These are phyloP conservation scores for Phialemonium atrogriseum DNA, from an alignment of 2,329 filamentous ascomycete species.

Conservation along the genomic window DNA sequence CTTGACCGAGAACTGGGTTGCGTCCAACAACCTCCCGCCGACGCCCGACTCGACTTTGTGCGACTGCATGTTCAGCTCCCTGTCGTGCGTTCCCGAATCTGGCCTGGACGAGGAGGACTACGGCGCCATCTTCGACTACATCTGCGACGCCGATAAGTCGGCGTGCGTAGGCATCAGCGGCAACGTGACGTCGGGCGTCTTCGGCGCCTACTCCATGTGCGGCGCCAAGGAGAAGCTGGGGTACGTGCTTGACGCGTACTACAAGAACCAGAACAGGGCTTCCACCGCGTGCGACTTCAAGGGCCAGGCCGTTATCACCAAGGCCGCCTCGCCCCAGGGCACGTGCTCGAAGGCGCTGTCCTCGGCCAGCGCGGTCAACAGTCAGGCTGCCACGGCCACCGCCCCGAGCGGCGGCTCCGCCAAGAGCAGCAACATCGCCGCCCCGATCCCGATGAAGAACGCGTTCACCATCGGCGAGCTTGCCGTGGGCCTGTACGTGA, in stretches of 20 bases:
- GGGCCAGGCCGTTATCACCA: slow-evolving; percentile 52
- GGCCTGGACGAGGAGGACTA: slow-evolving; percentile 50
- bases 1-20: slow-evolving; percentile 57
- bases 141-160: slow-evolving; percentile 52
- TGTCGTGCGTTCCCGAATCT: slow-evolving; percentile 60
- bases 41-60: slow-evolving; percentile 73
- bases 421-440: slow-evolving; percentile 27
- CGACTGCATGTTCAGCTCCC: slow-evolving; percentile 71
- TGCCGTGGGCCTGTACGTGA: slow-evolving; percentile 40
- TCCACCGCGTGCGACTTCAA: slow-evolving; percentile 62
- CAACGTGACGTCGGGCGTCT: slow-evolving; percentile 59
- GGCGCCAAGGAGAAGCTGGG: slow-evolving; percentile 60
- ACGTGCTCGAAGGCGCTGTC: slow-evolving; percentile 51
- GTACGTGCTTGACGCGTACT: slow-evolving; percentile 69
- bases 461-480: slow-evolving; percentile 38
- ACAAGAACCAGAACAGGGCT: slow-evolving; percentile 44
- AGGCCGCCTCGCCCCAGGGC: slow-evolving; percentile 34
- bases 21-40: slow-evolving; percentile 65
- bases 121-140: slow-evolving; percentile 61
- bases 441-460: slow-evolving; percentile 25
- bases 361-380: slow-evolving; percentile 52
- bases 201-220: slow-evolving; percentile 76
- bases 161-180: slow-evolving; percentile 61
- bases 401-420: slow-evolving; percentile 17
- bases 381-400: slow-evolving; percentile 37